These are phyloP conservation scores for Penicillium canescens DNA, from an alignment of 495 filamentous ascomycete species.

Conservation along the genomic window DNA sequence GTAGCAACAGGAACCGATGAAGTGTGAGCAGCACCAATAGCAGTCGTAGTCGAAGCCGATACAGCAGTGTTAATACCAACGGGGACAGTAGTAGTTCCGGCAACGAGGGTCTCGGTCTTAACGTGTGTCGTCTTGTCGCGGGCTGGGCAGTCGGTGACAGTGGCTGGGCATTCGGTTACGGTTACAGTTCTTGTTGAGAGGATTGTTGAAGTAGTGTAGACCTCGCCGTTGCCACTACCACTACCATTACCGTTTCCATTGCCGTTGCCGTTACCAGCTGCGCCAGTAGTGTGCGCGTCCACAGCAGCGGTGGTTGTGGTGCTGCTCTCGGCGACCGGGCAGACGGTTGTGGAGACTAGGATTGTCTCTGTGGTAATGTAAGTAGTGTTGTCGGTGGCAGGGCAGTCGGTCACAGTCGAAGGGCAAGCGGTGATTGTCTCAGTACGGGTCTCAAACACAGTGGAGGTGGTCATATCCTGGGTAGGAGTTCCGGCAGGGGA, in stretches of 20 bases:
- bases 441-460: slow-evolving; percentile 33
- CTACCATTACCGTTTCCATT: neutral
- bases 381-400: slow-evolving; percentile 14
- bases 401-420: slow-evolving; percentile 27
- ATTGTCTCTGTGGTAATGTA: slow-evolving; percentile 26
- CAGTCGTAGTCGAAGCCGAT: neutral
- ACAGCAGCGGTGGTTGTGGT: slow-evolving; percentile 7
- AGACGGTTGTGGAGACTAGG: slow-evolving; percentile 28
- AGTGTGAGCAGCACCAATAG: neutral
- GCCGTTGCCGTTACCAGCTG: slow-evolving; percentile 1
- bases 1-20: slow-evolving; percentile 4
- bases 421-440: slow-evolving; percentile 37
- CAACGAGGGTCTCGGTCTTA: slow-evolving; percentile 22
- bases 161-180: slow-evolving; percentile 20
- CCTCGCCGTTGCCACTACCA: neutral
- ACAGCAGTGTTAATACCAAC: neutral
- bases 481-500: neutral
- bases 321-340: slow-evolving; percentile 19
- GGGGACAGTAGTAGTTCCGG: slow-evolving; percentile 9
- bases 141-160: slow-evolving; percentile 23
- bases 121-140: slow-evolving; percentile 18
- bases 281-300: slow-evolving; percentile 5
- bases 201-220: slow-evolving; percentile 17
- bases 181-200: slow-evolving; percentile 17
- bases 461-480: slow-evolving; percentile 27